Conservation (phyloP, 176 grass and related monocot genomes). For the Saccharum spontaneum region DNA sequence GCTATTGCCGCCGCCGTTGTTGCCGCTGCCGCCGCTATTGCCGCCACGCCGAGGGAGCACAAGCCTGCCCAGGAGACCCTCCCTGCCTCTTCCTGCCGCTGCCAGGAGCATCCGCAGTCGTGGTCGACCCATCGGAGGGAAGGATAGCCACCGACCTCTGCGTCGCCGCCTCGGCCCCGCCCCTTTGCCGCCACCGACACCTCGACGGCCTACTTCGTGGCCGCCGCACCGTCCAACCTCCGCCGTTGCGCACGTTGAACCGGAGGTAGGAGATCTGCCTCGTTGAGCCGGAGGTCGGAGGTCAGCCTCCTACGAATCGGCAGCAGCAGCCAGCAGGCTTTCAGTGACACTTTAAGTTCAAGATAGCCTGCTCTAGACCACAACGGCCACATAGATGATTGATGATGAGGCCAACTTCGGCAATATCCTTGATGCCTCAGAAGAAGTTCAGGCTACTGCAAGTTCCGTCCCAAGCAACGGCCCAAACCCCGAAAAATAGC, state of each 20-base stretch:
- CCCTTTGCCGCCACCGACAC: no score
- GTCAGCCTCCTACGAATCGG: no score
- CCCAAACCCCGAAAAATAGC: conserved; percentile 28
- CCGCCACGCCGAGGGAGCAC: no score
- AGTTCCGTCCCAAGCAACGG: conserved; percentile 34
- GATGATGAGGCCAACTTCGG: conserved; percentile 35
- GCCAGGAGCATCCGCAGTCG: no score
- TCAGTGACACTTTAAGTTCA: not conserved
- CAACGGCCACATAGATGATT: conserved; percentile 19
- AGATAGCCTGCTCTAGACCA: not conserved
- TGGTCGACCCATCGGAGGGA: no score
- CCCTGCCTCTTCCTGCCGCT: no score
- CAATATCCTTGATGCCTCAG: conserved; percentile 17
- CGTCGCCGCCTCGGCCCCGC: no score
- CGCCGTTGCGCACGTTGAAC: not conserved
- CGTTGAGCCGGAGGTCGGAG: not conserved
- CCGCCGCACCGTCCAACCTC: not conserved
- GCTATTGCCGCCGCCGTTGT: no score
- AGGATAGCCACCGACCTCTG: no score
- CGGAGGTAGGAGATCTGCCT: not conserved
- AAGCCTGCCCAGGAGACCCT: no score
- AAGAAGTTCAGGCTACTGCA: conserved; percentile 9
- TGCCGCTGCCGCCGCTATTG: no score
- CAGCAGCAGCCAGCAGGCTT: not conserved
- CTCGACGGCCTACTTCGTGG: not conserved